Evolutionary conservation across 2,329 filamentous ascomycete genomes (phyloP).

Genomic region (Akanthomyces uredinophilus): DNA sequence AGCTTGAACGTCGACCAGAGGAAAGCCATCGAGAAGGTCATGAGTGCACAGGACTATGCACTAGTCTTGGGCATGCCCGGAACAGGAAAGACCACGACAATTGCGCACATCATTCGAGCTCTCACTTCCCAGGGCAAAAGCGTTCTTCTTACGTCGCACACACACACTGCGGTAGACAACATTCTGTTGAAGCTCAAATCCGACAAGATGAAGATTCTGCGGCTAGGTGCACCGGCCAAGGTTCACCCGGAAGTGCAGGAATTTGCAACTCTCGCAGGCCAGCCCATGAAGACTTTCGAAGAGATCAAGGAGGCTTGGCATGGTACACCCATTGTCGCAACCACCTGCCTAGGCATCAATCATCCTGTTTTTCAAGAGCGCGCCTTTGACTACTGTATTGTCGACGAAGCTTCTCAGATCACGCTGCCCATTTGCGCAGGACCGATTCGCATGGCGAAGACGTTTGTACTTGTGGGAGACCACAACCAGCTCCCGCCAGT

Average conservation of each 20-base stretch:
- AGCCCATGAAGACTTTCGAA: slow-evolving; percentile 70
- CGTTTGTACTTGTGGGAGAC: slow-evolving; percentile 92
- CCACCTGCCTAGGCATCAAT: slow-evolving; percentile 87
- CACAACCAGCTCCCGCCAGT: slow-evolving; percentile 94
- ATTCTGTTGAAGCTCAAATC: slow-evolving; percentile 87
- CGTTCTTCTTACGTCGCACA: slow-evolving; percentile 90
- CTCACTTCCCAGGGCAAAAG: slow-evolving; percentile 86
- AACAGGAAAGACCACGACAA: slow-evolving; percentile 96
- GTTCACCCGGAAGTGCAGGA: slow-evolving; percentile 82
- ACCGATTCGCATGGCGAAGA: slow-evolving; percentile 85
- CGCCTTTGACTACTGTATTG: slow-evolving; percentile 95
- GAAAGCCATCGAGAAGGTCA: slow-evolving; percentile 85
- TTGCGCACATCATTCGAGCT: slow-evolving; percentile 92
- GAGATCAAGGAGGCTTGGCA: slow-evolving; percentile 82
- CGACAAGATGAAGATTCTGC: slow-evolving; percentile 71
- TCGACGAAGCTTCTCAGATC: slow-evolving; percentile 96
- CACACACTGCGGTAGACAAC: slow-evolving; percentile 96
- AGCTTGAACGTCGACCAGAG: slow-evolving; percentile 83
- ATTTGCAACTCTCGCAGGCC: slow-evolving; percentile 74
- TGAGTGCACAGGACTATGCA: slow-evolving; percentile 92
- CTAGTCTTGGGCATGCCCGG: slow-evolving; percentile 98
- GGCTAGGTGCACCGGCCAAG: slow-evolving; percentile 80
- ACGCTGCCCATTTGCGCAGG: slow-evolving; percentile 92
- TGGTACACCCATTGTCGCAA: slow-evolving; percentile 82
- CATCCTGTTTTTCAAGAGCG: slow-evolving; percentile 85